Conservation (phyloP, 1,139 yeast species). For the Pichia cactophila region DNA sequence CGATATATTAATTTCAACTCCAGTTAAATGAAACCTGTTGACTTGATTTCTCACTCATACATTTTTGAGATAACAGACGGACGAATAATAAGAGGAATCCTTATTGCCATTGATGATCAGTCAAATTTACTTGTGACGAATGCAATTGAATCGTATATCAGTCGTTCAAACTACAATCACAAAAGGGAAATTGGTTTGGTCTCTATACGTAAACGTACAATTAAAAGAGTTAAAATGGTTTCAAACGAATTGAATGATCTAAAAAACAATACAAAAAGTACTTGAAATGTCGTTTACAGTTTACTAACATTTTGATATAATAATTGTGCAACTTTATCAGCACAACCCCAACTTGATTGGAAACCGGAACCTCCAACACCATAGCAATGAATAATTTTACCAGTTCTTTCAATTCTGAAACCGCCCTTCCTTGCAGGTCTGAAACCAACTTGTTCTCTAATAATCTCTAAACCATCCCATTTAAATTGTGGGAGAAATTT, state of each 20-base stretch:
- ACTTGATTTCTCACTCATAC: conserved; percentile 25
- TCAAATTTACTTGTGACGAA: conserved; percentile 30
- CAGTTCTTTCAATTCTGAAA: conserved; percentile 25
- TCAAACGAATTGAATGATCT: conserved; percentile 1
- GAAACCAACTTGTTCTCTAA: conserved; percentile 42
- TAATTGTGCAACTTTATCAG: conserved; percentile 9
- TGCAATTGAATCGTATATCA: conserved; percentile 13
- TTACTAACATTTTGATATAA: conserved; percentile 3
- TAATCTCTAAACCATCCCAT: conserved; percentile 33
- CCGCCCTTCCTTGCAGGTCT: conserved; percentile 47
- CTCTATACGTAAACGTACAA: conserved; percentile 28
- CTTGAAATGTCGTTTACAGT: not conserved
- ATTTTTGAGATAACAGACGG: conserved; percentile 27
- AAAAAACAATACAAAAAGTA: not conserved
- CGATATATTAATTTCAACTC: too few relatives aligned
- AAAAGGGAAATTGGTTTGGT: conserved; percentile 31
- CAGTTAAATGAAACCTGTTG: conserved; percentile 16
- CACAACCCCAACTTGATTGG: conserved; percentile 29
- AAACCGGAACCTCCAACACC: conserved; percentile 52
- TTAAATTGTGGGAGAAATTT: conserved; percentile 36
- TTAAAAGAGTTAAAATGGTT: conserved; percentile 12
- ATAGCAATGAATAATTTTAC: conserved; percentile 35
- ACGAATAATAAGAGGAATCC: conserved; percentile 26
- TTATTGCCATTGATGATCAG: conserved; percentile 34
- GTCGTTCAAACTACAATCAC: not conserved